These are phyloP conservation scores for Pouteria glomerata DNA, from an alignment of 148 eudicot genomes.

Conservation along the genomic window DNA sequence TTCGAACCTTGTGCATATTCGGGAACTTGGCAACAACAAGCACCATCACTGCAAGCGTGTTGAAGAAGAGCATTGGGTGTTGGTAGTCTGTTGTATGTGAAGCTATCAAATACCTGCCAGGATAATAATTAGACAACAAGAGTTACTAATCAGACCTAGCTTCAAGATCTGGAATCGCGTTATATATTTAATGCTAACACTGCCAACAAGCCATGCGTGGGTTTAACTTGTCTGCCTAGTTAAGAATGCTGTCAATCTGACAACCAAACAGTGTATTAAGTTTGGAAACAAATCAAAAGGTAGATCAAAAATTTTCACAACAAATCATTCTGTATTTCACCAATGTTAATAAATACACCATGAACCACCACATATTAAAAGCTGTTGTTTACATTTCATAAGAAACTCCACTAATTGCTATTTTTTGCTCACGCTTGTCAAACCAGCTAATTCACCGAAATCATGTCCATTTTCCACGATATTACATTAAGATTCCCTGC, in stretches of 20 bases:
- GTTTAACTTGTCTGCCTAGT: background rate
- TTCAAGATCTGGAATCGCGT: background rate
- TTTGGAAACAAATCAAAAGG: background rate
- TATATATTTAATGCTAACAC: background rate
- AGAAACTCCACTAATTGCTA: background rate
- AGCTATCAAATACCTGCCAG: constrained; percentile 79
- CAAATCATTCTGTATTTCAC: background rate
- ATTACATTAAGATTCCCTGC: background rate
- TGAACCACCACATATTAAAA: background rate
- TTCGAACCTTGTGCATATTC: constrained; percentile 93
- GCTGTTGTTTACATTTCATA: background rate
- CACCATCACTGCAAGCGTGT: constrained; percentile 72
- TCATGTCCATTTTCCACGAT: background rate
- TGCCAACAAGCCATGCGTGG: background rate
- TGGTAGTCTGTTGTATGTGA: constrained; percentile 92
- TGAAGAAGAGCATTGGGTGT: constrained; percentile 89
- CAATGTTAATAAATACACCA: background rate
- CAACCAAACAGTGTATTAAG: background rate
- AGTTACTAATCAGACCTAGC: background rate
- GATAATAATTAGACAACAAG: background rate
- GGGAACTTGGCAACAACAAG: constrained; percentile 93
- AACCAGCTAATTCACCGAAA: background rate
- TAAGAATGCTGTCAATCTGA: background rate
- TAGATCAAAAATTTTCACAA: background rate
- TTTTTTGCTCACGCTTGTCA: background rate